phyloP scores from a whole-genome alignment of 345 rosid species.

The Eucalyptus cloeziana region DNA sequence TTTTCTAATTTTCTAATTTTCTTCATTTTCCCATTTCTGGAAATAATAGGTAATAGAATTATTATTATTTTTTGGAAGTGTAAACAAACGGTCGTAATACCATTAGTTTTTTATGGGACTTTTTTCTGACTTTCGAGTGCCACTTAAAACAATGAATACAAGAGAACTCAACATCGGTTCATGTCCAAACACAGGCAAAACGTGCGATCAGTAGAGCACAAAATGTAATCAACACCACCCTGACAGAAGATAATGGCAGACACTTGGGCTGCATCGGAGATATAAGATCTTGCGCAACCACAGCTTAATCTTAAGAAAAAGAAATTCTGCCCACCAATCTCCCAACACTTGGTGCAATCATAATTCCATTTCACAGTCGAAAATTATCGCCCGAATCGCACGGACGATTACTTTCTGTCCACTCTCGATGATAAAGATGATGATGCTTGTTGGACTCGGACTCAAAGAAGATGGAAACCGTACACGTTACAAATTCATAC shows the following conservation, averaged over 20 bases:
- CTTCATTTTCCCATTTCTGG: neutral
- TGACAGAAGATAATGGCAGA: neutral
- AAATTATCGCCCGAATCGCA: neutral
- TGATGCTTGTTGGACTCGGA: neutral
- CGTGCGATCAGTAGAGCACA: neutral
- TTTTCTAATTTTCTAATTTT: neutral
- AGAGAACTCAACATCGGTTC: neutral
- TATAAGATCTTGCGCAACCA: neutral
- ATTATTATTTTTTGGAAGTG: neutral
- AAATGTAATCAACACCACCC: neutral
- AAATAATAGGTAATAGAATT: neutral
- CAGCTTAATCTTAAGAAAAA: neutral
- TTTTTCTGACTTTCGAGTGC: neutral
- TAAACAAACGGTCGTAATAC: neutral
- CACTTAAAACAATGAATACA: neutral
- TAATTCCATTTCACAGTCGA: neutral
- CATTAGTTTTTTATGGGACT: neutral
- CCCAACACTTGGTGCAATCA: neutral
- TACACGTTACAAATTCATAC: neutral
- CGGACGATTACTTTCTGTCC: neutral
- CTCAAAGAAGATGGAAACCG: neutral
- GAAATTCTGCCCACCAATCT: neutral
- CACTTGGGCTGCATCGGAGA: neutral
- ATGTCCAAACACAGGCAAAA: neutral
- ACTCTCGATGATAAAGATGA: neutral